A percentile compares a stretch with the other conserved stretches of the same genome.
Conservation (phyloP, 2,329 filamentous ascomycete species). For the Ophiocordyceps robertsii region DNA sequence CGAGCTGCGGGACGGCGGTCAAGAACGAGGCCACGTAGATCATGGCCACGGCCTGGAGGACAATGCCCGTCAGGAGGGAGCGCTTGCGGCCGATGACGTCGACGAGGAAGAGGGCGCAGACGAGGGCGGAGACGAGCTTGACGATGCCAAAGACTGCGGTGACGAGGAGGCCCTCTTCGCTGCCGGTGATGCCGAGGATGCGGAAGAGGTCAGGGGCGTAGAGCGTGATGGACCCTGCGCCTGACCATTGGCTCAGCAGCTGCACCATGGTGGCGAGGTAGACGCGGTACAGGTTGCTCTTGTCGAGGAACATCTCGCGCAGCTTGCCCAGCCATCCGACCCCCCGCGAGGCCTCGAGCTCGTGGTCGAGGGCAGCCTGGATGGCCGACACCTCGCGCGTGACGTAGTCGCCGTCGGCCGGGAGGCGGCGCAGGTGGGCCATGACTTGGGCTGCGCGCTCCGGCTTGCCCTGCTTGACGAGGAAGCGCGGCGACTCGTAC, state of each 20-base stretch:
- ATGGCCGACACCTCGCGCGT: constrained; percentile 50
- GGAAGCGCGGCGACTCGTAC: constrained; percentile 56
- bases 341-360: constrained; percentile 58
- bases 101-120: constrained; percentile 66
- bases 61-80: constrained; percentile 45
- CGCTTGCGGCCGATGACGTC: constrained; percentile 68
- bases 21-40: constrained; percentile 49
- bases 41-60: constrained; percentile 46
- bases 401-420: constrained; percentile 47
- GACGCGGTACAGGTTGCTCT: constrained; percentile 59
- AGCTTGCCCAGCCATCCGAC: constrained; percentile 50
- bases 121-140: constrained; percentile 52
- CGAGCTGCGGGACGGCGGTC: constrained; percentile 45
- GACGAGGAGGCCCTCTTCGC: constrained; percentile 55
- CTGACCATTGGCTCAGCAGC: constrained; percentile 61
- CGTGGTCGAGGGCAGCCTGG: constrained; percentile 50
- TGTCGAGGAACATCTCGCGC: constrained; percentile 54
- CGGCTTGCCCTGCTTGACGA: constrained; percentile 49
- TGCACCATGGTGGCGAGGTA: constrained; percentile 57
- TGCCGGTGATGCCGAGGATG: constrained; percentile 56
- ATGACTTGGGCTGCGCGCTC: constrained; percentile 46
- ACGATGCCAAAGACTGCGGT: constrained; percentile 66
- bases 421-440: constrained; percentile 43
- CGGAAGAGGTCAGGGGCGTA: constrained; percentile 64
- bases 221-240: constrained; percentile 60